These are phyloP conservation scores for Acanthamoeba pearcei DNA, from an alignment of 208 protist genomes.

Conservation along the genomic window DNA sequence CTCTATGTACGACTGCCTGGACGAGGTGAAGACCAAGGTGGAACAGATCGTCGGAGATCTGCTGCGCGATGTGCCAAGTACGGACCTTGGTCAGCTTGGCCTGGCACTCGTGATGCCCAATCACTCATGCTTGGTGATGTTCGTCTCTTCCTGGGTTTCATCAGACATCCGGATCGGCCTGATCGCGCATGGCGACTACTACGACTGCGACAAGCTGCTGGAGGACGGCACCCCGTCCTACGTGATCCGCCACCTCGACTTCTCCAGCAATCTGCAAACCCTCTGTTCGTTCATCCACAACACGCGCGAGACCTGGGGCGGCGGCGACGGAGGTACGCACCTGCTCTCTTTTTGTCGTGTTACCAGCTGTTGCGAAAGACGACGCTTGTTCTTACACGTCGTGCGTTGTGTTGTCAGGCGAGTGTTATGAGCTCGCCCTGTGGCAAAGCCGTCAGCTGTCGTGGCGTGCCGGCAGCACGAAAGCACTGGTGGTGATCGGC, in stretches of 20 bases:
- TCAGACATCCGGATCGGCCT: conserved; percentile 1
- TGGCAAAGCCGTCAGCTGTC: not conserved
- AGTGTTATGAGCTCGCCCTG: conserved; percentile 39
- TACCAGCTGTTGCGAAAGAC: no score
- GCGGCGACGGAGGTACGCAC: not conserved
- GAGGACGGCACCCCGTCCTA: conserved; percentile 2
- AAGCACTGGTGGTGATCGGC: conserved; percentile 28
- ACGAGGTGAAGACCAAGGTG: conserved; percentile 47
- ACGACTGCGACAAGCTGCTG: not conserved
- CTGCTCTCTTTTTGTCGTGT: not conserved
- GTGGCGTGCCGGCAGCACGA: conserved; percentile 12
- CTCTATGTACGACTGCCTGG: conserved; percentile 24
- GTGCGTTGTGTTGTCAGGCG: not conserved
- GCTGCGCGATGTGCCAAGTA: conserved; percentile 39
- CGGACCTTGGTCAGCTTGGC: not conserved
- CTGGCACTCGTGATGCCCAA: no score
- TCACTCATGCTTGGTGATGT: no score
- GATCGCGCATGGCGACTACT: conserved; percentile 39
- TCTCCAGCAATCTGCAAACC: not conserved
- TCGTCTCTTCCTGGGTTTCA: no score
- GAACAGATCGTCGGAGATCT: not conserved
- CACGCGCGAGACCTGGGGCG: conserved; percentile 22
- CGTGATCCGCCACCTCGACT: not conserved
- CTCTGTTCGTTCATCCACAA: conserved; percentile 30
- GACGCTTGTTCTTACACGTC: not conserved